phyloP scores from a whole-genome alignment of 2,329 filamentous ascomycete species.

The Sporothrix sp. region DNA sequence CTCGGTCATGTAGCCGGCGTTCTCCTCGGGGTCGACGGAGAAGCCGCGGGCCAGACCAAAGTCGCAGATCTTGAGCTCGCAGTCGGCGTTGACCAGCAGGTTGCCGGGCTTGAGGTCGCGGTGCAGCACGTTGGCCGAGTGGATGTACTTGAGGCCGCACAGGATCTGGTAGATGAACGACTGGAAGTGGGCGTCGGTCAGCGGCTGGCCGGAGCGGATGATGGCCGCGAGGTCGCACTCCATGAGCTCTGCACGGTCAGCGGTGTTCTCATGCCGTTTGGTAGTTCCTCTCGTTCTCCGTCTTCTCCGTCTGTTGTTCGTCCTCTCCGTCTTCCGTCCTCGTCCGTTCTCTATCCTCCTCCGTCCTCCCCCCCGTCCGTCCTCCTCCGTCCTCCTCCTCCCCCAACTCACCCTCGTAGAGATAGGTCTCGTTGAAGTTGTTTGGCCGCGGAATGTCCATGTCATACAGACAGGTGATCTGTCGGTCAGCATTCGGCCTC shows the following conservation, averaged over 20 bases:
- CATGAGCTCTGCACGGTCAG: conserved; percentile 70
- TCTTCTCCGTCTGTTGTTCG: no score
- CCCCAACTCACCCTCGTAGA: conserved; percentile 94
- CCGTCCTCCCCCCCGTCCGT: no score
- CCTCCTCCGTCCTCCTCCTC: no score
- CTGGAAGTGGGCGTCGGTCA: conserved; percentile 98
- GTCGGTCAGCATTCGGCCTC: no score
- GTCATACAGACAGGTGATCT: conserved; percentile 98
- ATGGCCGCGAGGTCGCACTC: conserved; percentile 97
- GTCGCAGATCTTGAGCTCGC: conserved; percentile 98
- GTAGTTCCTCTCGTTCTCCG: no score
- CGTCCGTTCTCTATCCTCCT: no score
- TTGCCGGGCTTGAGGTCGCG: conserved; percentile 96
- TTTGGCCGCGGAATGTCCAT: conserved; percentile 98
- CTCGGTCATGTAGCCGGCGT: conserved; percentile 98
- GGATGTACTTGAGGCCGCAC: conserved; percentile 97
- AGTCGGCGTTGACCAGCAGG: conserved; percentile 94
- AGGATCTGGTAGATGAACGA: conserved; percentile 99
- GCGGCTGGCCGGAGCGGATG: conserved; percentile 89
- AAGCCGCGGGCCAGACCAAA: conserved; percentile 95
- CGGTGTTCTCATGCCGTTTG: no score
- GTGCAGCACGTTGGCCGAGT: conserved; percentile 95
- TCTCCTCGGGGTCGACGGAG: conserved; percentile 94
- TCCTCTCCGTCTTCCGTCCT: no score
- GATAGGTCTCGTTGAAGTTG: conserved; percentile 98